Evolutionary conservation across 805 yeast genomes (phyloP).

Genomic region (Wickerhamomyces bovis): DNA sequence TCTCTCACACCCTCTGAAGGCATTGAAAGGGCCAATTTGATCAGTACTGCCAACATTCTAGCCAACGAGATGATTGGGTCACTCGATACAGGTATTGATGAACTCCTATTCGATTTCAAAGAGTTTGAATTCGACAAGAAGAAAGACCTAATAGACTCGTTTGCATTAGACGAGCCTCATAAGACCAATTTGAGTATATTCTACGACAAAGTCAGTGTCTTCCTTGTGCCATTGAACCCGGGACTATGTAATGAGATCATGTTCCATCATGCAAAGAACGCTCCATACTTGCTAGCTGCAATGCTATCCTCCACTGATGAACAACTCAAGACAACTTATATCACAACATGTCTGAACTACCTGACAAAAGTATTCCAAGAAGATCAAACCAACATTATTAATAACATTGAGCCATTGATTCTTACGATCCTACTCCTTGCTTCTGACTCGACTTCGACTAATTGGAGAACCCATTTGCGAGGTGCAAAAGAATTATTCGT

Average conservation of each 20-base stretch:
- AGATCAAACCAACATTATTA: conserved; percentile 28
- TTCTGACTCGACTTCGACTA: conserved; percentile 45
- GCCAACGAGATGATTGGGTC: conserved; percentile 22
- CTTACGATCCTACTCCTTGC: conserved; percentile 61
- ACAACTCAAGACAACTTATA: conserved; percentile 36
- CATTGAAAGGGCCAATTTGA: conserved; percentile 13
- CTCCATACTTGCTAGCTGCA: conserved; percentile 49
- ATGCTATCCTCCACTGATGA: conserved; percentile 45
- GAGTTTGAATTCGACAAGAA: conserved; percentile 15
- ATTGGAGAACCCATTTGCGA: conserved; percentile 62
- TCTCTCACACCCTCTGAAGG: conserved; percentile 8
- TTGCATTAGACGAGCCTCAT: conserved; percentile 19
- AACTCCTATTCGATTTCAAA: conserved; percentile 14
- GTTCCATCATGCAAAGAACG: conserved; percentile 40
- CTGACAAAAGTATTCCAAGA: conserved; percentile 34
- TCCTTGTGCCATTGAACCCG: conserved; percentile 26
- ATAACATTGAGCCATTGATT: conserved; percentile 61
- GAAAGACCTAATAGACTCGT: conserved; percentile 17
- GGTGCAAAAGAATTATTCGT: conserved; percentile 61
- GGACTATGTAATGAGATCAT: conserved; percentile 47
- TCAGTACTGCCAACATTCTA: conserved; percentile 17
- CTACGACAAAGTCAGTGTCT: conserved; percentile 18
- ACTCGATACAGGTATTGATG: conserved; percentile 14
- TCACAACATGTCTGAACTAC: conserved; percentile 44
- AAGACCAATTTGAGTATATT: conserved; percentile 17